phyloP scores from a whole-genome alignment of 2,329 filamentous ascomycete genomes.

The Colletotrichum sp. region DNA sequence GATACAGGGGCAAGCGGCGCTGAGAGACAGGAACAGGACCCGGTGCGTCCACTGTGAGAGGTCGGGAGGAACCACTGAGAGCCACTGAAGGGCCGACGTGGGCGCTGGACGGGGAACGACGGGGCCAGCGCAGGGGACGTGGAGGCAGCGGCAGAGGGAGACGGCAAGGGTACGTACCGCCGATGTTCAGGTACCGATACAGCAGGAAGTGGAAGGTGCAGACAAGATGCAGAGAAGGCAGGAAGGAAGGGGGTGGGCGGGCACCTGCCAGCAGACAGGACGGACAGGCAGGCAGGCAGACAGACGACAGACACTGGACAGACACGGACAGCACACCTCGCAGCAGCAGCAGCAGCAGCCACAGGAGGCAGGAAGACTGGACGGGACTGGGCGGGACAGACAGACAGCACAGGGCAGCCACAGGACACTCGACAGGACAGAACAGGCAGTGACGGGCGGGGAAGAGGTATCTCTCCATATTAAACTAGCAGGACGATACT shows the following conservation, averaged over 20 bases:
- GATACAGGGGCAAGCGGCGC: not conserved
- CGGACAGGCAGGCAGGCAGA: not conserved
- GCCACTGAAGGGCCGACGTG: not conserved
- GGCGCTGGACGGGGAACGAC: not conserved
- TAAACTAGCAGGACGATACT: not conserved
- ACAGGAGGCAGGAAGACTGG: not conserved
- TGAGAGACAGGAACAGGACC: constrained; percentile 9
- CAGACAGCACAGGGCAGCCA: not conserved
- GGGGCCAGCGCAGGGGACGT: not conserved
- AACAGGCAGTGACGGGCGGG: not conserved
- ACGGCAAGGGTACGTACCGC: not conserved
- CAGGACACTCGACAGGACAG: not conserved
- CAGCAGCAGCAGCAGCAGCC: not conserved
- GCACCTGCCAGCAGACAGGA: not conserved
- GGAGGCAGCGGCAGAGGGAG: not conserved
- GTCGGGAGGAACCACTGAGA: not conserved
- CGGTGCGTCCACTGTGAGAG: not conserved
- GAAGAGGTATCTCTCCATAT: not conserved
- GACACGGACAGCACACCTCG: not conserved
- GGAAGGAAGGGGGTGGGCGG: not conserved
- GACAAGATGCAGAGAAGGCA: not conserved
- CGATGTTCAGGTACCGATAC: not conserved
- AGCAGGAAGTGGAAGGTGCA: not conserved
- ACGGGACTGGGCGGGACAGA: not conserved
- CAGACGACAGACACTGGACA: not conserved